Evolutionary conservation across 208 protist genomes (phyloP).

Genomic region (Herpetomonas muscarum): DNA sequence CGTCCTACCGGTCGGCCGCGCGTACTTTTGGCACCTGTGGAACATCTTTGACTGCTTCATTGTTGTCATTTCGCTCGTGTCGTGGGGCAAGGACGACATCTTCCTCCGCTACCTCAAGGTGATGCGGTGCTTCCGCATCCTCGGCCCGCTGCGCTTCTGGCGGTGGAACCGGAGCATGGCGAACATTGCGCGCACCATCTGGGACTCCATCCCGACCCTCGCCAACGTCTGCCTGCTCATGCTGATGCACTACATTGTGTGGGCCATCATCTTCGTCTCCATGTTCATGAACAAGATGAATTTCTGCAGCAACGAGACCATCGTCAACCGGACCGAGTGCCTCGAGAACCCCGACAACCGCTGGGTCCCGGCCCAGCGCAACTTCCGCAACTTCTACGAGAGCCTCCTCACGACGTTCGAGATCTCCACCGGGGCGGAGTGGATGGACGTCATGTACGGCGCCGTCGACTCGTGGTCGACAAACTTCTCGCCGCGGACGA

Average conservation of each 20-base stretch:
- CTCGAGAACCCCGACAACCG: constrained; percentile 16
- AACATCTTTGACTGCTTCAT: constrained; percentile 90
- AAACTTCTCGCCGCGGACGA: constrained; percentile 29
- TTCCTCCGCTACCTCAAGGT: constrained; percentile 74
- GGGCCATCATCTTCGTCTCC: constrained; percentile 88
- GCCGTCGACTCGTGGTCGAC: constrained; percentile 70
- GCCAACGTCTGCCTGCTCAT: constrained; percentile 83
- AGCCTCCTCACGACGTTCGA: constrained; percentile 89
- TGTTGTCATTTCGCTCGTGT: constrained; percentile 79
- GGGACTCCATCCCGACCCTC: constrained; percentile 73
- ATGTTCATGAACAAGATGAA: constrained; percentile 88
- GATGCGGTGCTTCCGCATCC: constrained; percentile 80
- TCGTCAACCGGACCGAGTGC: constrained; percentile 43
- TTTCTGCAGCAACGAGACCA: constrained; percentile 50
- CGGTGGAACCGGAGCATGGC: constrained; percentile 54
- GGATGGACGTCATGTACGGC: constrained; percentile 83
- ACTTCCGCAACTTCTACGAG: constrained; percentile 89
- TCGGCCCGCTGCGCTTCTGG: constrained; percentile 65
- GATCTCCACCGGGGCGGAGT: constrained; percentile 86
- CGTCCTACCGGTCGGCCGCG: constrained; percentile 52
- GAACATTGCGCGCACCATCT: constrained; percentile 62
- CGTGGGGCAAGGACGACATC: constrained; percentile 33
- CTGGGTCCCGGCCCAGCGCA: constrained; percentile 52
- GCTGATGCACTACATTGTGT: constrained; percentile 90
- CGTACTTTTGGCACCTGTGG: constrained; percentile 89